Conservation (phyloP, 2,329 filamentous ascomycete species). For the Trichoderma sp. region DNA sequence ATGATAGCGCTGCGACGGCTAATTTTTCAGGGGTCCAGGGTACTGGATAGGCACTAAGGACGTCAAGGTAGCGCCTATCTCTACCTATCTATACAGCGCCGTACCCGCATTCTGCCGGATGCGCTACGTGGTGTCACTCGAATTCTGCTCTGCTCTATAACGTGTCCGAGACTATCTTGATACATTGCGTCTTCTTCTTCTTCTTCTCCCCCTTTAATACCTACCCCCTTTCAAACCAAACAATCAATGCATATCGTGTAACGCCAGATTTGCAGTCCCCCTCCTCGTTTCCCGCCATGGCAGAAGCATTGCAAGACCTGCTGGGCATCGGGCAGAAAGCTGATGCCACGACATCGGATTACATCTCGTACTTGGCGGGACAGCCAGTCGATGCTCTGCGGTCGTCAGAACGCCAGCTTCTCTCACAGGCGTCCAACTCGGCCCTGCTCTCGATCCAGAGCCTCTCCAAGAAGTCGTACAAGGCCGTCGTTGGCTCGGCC, state of each 20-base stretch:
- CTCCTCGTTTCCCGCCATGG: conserved; percentile 31
- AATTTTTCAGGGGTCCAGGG: neutral
- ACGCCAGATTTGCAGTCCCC: neutral
- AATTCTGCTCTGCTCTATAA: neutral
- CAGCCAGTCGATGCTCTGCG: conserved; percentile 71
- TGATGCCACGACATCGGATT: conserved; percentile 59
- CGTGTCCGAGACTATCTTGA: neutral
- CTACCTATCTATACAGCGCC: neutral
- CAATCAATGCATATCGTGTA: neutral
- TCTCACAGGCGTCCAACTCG: conserved; percentile 79
- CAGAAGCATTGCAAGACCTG: conserved; percentile 37
- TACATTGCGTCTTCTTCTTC: no score
- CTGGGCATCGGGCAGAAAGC: conserved; percentile 32
- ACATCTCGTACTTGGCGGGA: conserved; percentile 74
- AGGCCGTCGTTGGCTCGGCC: conserved; percentile 76
- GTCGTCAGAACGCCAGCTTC: conserved; percentile 70
- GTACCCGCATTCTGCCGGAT: neutral
- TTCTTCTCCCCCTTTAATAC: no score
- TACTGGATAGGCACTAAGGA: neutral
- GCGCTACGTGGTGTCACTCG: neutral
- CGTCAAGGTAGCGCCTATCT: neutral
- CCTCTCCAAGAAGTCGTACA: conserved; percentile 85
- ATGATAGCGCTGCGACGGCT: neutral
- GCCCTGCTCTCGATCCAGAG: conserved; percentile 79
- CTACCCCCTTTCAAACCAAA: neutral